These are phyloP conservation scores for Neophaeococcomyces mojaviensis DNA, from an alignment of 2,329 filamentous ascomycete species.

Conservation along the genomic window DNA sequence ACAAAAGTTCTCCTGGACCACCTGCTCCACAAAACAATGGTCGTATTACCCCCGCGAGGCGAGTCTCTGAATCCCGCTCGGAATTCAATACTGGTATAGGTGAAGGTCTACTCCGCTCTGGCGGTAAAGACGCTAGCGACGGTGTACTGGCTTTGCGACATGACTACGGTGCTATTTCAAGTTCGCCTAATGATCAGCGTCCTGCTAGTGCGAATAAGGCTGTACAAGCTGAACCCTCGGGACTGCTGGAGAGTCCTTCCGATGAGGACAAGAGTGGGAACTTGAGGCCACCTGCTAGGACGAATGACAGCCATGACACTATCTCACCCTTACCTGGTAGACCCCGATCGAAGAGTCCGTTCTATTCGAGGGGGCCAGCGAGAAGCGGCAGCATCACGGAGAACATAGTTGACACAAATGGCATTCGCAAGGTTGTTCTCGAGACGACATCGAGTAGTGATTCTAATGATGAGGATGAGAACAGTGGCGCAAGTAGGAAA, in stretches of 20 bases:
- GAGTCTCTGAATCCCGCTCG: slow-evolving; percentile 25
- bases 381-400: slow-evolving; percentile 73
- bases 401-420: slow-evolving; percentile 65
- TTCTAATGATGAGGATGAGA: slow-evolving; percentile 29
- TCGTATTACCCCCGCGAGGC: slow-evolving; percentile 26
- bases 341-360: slow-evolving; percentile 26
- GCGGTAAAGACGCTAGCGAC: slow-evolving; percentile 54
- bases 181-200: slow-evolving; percentile 16
- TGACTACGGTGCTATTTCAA: slow-evolving; percentile 43
- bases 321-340: slow-evolving; percentile 22
- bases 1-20: slow-evolving; percentile 28
- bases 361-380: slow-evolving; percentile 43
- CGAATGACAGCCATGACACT: slow-evolving; percentile 19
- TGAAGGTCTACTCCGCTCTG: slow-evolving; percentile 46
- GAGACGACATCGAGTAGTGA: slow-evolving; percentile 57
- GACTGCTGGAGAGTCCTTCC: not conserved
- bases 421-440: slow-evolving; percentile 67
- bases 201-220: slow-evolving; percentile 23
- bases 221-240: slow-evolving; percentile 17
- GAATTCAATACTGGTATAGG: slow-evolving; percentile 47
- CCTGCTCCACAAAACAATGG: slow-evolving; percentile 36
- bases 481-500: slow-evolving; percentile 16
- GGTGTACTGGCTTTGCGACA: slow-evolving; percentile 55
- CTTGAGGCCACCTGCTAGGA: slow-evolving; percentile 10
- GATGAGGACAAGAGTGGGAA: not conserved